A percentile compares a stretch with the other conserved stretches of the same genome.
These are phyloP conservation scores for Tillandsia leiboldiana DNA, from an alignment of 176 grass and related monocot species.

Conservation along the genomic window DNA sequence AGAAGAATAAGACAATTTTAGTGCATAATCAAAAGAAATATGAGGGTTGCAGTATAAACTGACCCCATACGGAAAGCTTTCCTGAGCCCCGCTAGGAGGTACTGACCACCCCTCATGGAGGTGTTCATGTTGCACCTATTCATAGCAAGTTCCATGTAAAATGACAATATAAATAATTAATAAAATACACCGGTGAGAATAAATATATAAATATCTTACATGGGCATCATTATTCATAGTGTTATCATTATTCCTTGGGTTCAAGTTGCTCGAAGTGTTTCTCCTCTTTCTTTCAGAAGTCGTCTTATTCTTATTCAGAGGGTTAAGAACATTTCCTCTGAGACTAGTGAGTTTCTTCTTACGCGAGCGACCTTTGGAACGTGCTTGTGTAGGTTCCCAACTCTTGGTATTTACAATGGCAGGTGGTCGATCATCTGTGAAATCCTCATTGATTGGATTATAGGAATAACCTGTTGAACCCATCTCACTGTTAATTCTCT, in stretches of 20 bases:
- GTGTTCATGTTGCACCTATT: conserved; percentile 43
- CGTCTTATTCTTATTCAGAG: conserved; percentile 77
- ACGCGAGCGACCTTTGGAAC: conserved; percentile 41
- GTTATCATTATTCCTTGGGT: conserved; percentile 10
- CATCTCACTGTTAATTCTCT: conserved; percentile 53
- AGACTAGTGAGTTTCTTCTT: conserved; percentile 51
- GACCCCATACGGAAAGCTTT: conserved; percentile 62
- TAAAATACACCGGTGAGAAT: neutral
- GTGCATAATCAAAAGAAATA: neutral
- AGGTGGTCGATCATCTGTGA: conserved; percentile 50
- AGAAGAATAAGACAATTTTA: neutral
- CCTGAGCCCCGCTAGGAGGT: conserved; percentile 37
- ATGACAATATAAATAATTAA: neutral
- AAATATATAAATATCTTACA: conserved; percentile 29
- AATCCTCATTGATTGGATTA: conserved; percentile 79
- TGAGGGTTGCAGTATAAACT: conserved; percentile 10
- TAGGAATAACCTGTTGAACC: conserved; percentile 58
- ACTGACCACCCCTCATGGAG: conserved; percentile 58
- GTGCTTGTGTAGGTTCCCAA: conserved; percentile 57
- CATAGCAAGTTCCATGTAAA: conserved; percentile 4
- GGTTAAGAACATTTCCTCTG: conserved; percentile 47
- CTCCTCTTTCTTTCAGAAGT: conserved; percentile 51
- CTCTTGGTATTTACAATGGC: conserved; percentile 58
- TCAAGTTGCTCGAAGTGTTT: conserved; percentile 42
- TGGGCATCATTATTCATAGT: conserved; percentile 29